Conservation (phyloP, 306 rosid genomes). For the Fagus sylvatica region DNA sequence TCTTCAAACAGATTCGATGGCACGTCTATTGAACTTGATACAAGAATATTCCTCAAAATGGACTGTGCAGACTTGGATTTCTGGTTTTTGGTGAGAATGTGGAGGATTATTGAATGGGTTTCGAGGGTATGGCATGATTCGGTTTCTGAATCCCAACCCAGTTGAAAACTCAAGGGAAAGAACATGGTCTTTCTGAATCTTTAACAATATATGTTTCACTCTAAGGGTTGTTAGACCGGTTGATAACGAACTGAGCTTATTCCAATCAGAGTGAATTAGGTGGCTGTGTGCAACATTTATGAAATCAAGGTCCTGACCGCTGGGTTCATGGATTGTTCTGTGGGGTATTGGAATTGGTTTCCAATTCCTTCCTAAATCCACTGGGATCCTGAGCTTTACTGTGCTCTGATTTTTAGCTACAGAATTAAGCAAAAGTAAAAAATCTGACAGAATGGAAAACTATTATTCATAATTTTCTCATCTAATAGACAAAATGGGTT, state of each 20-base stretch:
- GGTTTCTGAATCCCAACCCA: slow-evolving; percentile 64
- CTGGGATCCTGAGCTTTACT: slow-evolving; percentile 20
- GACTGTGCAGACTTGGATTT: slow-evolving; percentile 61
- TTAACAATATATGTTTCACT: slow-evolving; percentile 60
- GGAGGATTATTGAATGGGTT: slow-evolving; percentile 59
- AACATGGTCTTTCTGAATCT: slow-evolving; percentile 61
- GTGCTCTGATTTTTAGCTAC: slow-evolving; percentile 23
- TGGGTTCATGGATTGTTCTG: slow-evolving; percentile 59
- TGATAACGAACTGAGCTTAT: slow-evolving; percentile 50
- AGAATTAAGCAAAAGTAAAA: slow-evolving; percentile 32
- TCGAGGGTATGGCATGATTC: slow-evolving; percentile 49
- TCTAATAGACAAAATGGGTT: background rate
- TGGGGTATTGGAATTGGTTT: slow-evolving; percentile 63
- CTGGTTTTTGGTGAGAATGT: slow-evolving; percentile 60
- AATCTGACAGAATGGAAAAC: slow-evolving; percentile 34
- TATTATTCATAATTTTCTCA: slow-evolving; percentile 3
- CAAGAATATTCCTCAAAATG: slow-evolving; percentile 41
- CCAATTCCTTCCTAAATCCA: slow-evolving; percentile 16
- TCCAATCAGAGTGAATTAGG: slow-evolving; percentile 77
- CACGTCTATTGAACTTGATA: slow-evolving; percentile 33
- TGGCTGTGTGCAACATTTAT: slow-evolving; percentile 70
- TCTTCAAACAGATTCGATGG: slow-evolving; percentile 60
- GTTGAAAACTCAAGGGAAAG: slow-evolving; percentile 68
- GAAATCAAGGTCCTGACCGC: slow-evolving; percentile 79
- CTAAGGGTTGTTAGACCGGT: slow-evolving; percentile 55